Conservation (phyloP, 2,329 filamentous ascomycete species). For the Fusarium dimerum region DNA sequence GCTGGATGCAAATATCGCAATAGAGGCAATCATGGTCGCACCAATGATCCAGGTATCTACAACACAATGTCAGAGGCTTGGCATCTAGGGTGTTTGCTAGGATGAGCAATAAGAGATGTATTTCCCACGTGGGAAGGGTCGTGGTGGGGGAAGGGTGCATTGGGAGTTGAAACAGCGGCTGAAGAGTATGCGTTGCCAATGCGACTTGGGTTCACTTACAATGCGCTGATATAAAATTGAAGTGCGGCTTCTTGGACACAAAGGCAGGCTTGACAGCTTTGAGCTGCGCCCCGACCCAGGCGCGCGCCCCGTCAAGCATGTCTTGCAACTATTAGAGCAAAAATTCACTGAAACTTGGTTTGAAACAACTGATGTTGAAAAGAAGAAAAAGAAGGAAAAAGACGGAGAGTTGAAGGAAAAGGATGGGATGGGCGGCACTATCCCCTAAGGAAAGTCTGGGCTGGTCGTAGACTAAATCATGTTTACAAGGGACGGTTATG, state of each 20-base stretch:
- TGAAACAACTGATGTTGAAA: conserved; percentile 14
- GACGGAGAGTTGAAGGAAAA: conserved; percentile 14
- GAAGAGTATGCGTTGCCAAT: not conserved
- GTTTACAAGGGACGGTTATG: conserved; percentile 17
- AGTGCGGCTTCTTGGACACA: conserved; percentile 62
- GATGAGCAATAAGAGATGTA: conserved; percentile 11
- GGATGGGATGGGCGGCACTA: conserved; percentile 15
- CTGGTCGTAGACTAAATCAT: conserved; percentile 9
- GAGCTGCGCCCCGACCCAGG: conserved; percentile 43
- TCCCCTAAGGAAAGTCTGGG: not conserved
- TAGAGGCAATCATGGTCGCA: conserved; percentile 70
- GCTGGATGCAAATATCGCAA: conserved; percentile 68
- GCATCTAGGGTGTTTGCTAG: conserved; percentile 3
- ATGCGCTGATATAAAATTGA: conserved; percentile 81
- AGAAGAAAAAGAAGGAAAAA: conserved; percentile 10
- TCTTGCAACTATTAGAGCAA: conserved; percentile 13
- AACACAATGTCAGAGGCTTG: conserved; percentile 20
- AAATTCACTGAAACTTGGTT: conserved; percentile 4
- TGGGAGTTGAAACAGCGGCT: not conserved
- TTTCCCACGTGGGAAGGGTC: conserved; percentile 16
- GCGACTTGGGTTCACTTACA: conserved; percentile 53
- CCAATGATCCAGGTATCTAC: conserved; percentile 79
- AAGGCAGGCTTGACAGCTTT: conserved; percentile 57
- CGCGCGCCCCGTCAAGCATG: conserved; percentile 37
- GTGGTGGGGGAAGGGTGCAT: conserved; percentile 9